Evolutionary conservation across 352 stramenopile species (phyloP), one percentile per base, ranked within the genome.

Genomic region (Globisporangium canariense): DNA sequence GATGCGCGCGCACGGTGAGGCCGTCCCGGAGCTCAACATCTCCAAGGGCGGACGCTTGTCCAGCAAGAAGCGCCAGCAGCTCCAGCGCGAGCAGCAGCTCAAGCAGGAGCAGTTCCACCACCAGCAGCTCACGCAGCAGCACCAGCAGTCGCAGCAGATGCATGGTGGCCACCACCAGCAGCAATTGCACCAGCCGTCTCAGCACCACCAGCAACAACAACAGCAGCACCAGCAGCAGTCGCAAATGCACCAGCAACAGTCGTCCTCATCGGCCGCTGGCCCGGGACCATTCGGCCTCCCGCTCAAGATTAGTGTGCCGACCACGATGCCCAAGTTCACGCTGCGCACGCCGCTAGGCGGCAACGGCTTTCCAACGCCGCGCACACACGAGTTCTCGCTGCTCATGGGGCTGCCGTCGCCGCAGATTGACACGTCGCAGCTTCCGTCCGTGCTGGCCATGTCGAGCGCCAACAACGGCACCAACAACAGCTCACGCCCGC

Each of bases 41-140:
- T 88, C 79, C 53, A 91, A 91, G 69, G 82, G 82, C 25, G 80
- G 82, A 6, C 82, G 82, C 7, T 60, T 89, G 11, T 83, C 78
- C 53, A 87, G 76, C 64, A 91, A 91, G 69, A 89, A 88, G 64
- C 78, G 80, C 18, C 76, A 88, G 70, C 78, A 90, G 61, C 74
- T 88, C 54, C 81, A 88, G 62, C 78, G 73, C 46, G 75, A 90
- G 57, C 81, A 88, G 65, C 77, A 83, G 64, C 75, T 86, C 62
- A 88, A 90, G 68, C 79, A 88, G 68, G 81, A 90, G 61, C 78
- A 90, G 59, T 90, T 91, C 72, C 79, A 89, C 64, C 78, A 89
- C 63, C 78, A 86, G 55, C 81, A 90, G 69, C 76, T 90, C 45
- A 76, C 85, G 69, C 79, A 90, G 52, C 78, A 90, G 56, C 77